A percentile compares a stretch with the other conserved stretches of the same genome.
Conservation (phyloP, 805 yeast genomes). For the Starmerella bacillaris region DNA sequence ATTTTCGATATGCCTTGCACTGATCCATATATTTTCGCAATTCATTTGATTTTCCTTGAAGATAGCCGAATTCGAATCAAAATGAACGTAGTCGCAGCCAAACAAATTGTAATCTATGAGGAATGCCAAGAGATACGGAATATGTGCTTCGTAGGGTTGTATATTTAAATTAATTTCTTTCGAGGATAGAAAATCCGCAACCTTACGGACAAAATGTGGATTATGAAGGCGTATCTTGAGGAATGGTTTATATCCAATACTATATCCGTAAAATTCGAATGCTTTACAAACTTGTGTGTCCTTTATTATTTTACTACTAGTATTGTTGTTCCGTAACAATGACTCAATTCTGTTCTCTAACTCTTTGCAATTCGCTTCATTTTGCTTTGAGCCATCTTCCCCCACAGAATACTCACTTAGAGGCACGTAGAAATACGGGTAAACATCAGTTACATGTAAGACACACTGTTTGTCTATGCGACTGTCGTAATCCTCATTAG, state of each 20-base stretch:
- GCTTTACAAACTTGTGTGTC: constrained; percentile 41
- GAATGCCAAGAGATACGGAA: constrained; percentile 62
- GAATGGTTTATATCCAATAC: constrained; percentile 42
- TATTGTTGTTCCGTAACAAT: not conserved
- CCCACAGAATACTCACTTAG: constrained; percentile 8
- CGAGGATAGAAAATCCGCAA: constrained; percentile 33
- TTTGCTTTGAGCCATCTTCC: not conserved
- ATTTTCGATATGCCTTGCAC: constrained; percentile 24
- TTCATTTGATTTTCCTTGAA: not conserved
- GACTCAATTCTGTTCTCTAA: not conserved
- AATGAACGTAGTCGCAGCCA: constrained; percentile 63
- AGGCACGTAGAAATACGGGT: constrained; percentile 58
- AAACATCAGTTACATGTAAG: constrained; percentile 68
- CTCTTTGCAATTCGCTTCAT: not conserved
- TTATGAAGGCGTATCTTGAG: constrained; percentile 52
- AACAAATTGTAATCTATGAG: constrained; percentile 64
- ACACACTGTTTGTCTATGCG: constrained; percentile 37
- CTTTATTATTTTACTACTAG: constrained; percentile 17
- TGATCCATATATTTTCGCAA: not conserved
- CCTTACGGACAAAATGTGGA: constrained; percentile 39
- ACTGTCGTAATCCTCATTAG: no score
- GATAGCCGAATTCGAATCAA: constrained; percentile 15
- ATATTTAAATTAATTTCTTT: constrained; percentile 28
- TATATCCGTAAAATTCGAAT: constrained; percentile 70
- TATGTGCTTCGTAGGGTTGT: constrained; percentile 61